Evolutionary conservation across 1,284 basidiomycete genomes (phyloP).

Genomic region (Ceratobasidium sp.): DNA sequence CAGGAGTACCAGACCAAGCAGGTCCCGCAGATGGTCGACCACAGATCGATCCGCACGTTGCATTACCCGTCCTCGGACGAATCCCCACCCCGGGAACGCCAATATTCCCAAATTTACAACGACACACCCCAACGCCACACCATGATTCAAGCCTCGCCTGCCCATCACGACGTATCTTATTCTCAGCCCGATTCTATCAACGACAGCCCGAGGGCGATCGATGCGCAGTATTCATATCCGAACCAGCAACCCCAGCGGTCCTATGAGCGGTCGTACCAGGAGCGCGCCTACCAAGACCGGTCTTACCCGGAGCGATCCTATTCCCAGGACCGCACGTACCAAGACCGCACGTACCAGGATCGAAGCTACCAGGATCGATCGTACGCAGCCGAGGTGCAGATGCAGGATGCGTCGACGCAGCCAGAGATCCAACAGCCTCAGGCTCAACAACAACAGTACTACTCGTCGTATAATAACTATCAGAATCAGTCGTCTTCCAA

Average conservation of each 20-base stretch:
- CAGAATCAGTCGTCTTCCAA: constrained; percentile 1
- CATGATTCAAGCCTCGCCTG: constrained; percentile 18
- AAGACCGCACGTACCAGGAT: background rate
- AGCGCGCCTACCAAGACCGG: background rate
- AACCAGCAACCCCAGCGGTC: constrained; percentile 15
- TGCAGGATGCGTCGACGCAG: background rate
- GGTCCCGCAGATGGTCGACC: constrained; percentile 9
- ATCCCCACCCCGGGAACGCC: constrained; percentile 30
- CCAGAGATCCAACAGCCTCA: constrained; percentile 23
- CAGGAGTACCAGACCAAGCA: constrained; percentile 14
- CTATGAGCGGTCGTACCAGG: background rate
- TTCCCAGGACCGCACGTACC: background rate
- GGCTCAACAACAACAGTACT: constrained; percentile 25
- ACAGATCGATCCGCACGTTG: background rate
- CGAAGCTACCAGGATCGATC: background rate
- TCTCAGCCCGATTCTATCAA: constrained; percentile 19
- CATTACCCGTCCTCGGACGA: constrained; percentile 24
- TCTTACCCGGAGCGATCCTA: background rate
- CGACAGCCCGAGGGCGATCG: constrained; percentile 14
- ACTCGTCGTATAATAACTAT: constrained; percentile 24
- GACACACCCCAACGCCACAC: constrained; percentile 21
- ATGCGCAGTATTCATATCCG: constrained; percentile 11
- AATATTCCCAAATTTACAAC: constrained; percentile 27
- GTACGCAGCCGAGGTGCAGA: constrained; percentile 6
- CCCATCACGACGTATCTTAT: constrained; percentile 29